Evolutionary conservation across 2,329 filamentous ascomycete genomes (phyloP), one percentile per base, ranked within the genome.

Genomic region (Talaromyces rugulosus): DNA sequence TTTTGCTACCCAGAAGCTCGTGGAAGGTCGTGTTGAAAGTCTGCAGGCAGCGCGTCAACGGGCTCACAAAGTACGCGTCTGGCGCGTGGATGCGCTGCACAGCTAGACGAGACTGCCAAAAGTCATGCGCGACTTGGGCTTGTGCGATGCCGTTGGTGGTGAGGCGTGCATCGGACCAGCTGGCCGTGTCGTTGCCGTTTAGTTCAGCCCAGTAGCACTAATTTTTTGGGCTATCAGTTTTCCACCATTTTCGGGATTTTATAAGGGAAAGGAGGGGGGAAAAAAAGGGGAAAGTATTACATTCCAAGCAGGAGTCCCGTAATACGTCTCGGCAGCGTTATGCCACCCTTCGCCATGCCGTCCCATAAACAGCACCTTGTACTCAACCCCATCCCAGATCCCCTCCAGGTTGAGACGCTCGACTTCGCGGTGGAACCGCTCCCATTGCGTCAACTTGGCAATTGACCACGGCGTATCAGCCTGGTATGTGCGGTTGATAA

Each of bases 311-410:
- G 81, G 77, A 0, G 83, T 87, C 44, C 85, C 85, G 64, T 85
- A 87, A 66, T 77, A 82, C 1, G 74, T 70, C 68, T 87, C 81
- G 1, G 84, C 85, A 9, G 83, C 83, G 66, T 87, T 88, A 72
- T 87, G 83, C 66, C 76, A 82, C 9, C 85, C 85, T 69, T 87
- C 80, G 18, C 85, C 85, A 67, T 88, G 85, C 30, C 85, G 80
- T 40, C 82, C 85, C 56, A 86, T 72, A 71, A 83, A 86, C 30
- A 88, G 72, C 2, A 88, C 74, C 54, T 82, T 82, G 72, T 86
- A 87, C 40, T 77, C 73, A 6, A 81, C 75, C n/a, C 50, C 50
- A 58, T 76, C 74, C 0, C 67, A 58, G 1, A 72, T 71, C 0
- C 76, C 72, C 3, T 79, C 59, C 61, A 66, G 56, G 66, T 83